phyloP scores from a whole-genome alignment of 2,329 filamentous ascomycete species.

The Epicoccum nigrum region DNA sequence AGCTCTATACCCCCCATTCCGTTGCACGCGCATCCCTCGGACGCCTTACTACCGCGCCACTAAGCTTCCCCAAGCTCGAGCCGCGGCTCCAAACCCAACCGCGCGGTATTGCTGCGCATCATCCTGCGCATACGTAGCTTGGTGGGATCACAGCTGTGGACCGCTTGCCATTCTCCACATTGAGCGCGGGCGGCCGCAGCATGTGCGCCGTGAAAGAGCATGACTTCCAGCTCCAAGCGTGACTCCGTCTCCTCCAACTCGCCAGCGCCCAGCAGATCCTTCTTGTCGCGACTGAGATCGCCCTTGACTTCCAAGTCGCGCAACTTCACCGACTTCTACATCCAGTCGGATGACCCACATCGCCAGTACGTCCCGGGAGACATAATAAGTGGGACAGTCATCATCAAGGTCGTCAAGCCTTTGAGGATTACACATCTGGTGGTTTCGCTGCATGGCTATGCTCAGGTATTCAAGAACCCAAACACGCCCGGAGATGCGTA shows the following conservation, averaged over 20 bases:
- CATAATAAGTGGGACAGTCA: conserved; percentile 73
- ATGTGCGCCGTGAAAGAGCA: conserved; percentile 47
- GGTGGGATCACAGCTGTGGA: conserved; percentile 8
- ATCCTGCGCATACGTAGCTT: conserved; percentile 4
- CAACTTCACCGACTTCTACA: conserved; percentile 77
- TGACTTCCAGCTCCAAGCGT: conserved; percentile 48
- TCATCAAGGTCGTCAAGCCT: conserved; percentile 75
- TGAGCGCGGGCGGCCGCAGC: conserved; percentile 45
- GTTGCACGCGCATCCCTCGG: conserved; percentile 1
- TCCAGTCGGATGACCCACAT: conserved; percentile 77
- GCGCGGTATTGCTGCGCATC: not conserved
- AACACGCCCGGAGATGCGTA: conserved; percentile 64
- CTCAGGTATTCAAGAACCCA: conserved; percentile 76
- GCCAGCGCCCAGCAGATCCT: conserved; percentile 39
- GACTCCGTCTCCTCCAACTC: conserved; percentile 38
- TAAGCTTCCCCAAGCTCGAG: not conserved
- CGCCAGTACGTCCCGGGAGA: conserved; percentile 78
- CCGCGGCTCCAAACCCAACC: not conserved
- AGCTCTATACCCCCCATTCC: not conserved
- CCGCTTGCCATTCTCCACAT: conserved; percentile 17
- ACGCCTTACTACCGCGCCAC: not conserved
- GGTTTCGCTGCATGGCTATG: conserved; percentile 77
- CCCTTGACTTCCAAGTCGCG: conserved; percentile 63
- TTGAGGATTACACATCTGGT: conserved; percentile 80
- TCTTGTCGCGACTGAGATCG: conserved; percentile 62